Conservation (phyloP, 805 yeast species). For the Torulaspora quercuum region DNA sequence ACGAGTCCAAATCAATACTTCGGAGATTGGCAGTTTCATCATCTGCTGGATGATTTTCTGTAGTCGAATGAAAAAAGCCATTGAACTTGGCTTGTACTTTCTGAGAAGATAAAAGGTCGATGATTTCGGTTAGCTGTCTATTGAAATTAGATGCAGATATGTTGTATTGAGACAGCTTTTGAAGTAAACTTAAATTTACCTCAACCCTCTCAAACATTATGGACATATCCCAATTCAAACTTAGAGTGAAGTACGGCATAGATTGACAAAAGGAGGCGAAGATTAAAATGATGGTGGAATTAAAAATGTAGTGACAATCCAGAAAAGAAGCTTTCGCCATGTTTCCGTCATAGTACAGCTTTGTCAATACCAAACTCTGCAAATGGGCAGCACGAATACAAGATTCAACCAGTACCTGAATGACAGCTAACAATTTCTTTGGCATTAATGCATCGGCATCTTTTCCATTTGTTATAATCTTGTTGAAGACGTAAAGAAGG, state of each 20-base stretch:
- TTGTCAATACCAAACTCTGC: slow-evolving; percentile 20
- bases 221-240: slow-evolving; percentile 11
- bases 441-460: slow-evolving; percentile 13
- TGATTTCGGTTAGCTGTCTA: slow-evolving; percentile 20
- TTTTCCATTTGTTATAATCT: slow-evolving; percentile 9
- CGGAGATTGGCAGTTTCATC: slow-evolving; percentile 1
- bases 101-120: slow-evolving; percentile 18
- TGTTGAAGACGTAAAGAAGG: slow-evolving; percentile 22
- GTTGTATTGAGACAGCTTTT: slow-evolving; percentile 19
- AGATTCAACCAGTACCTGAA: slow-evolving; percentile 18
- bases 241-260: slow-evolving; percentile 11
- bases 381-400: slow-evolving; percentile 22
- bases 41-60: not conserved
- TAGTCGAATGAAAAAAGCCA: slow-evolving; percentile 4
- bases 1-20: slow-evolving; percentile 6
- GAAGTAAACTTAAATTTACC: slow-evolving; percentile 16
- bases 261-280: slow-evolving; percentile 19
- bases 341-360: slow-evolving; percentile 17
- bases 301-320: slow-evolving; percentile 24
- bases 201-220: slow-evolving; percentile 17
- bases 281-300: slow-evolving; percentile 19
- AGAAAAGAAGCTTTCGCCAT: slow-evolving; percentile 20
- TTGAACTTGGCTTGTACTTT: slow-evolving; percentile 10
- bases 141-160: slow-evolving; percentile 19
- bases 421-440: slow-evolving; percentile 9